phyloP scores from a whole-genome alignment of 1,284 basidiomycete species.

The Puccinia horiana region DNA sequence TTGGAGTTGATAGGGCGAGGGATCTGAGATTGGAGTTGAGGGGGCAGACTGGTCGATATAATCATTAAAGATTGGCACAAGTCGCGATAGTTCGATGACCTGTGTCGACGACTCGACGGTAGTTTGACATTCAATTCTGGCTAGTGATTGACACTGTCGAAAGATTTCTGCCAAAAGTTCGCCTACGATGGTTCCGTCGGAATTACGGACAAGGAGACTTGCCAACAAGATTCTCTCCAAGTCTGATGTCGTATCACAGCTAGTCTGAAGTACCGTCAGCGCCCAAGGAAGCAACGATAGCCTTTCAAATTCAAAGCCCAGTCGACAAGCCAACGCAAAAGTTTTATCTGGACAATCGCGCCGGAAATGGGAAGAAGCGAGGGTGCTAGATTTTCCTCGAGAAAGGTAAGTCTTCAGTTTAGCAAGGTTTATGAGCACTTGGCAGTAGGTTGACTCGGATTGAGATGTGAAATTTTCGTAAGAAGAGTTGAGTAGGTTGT shows the following conservation, averaged over 20 bases:
- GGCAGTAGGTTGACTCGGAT: neutral
- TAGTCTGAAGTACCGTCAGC: constrained; percentile 19
- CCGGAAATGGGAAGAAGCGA: neutral
- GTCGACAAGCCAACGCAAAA: constrained; percentile 29
- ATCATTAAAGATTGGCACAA: constrained; percentile 33
- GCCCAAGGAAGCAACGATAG: constrained; percentile 41
- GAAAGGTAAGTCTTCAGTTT: constrained; percentile 4
- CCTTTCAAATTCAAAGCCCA: constrained; percentile 28
- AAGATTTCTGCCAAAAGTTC: constrained; percentile 20
- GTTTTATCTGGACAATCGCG: constrained; percentile 12
- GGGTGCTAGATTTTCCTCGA: neutral
- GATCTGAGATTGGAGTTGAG: constrained; percentile 31
- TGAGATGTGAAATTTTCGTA: neutral
- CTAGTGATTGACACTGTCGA: neutral
- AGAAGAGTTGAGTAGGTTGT: neutral
- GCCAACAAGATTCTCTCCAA: constrained; percentile 24
- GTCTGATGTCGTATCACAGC: neutral
- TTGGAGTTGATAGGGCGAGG: constrained; percentile 34
- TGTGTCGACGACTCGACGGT: neutral
- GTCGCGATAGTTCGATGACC: neutral
- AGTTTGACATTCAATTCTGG: neutral
- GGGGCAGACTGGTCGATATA: constrained; percentile 33
- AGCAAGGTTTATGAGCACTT: constrained; percentile 31
- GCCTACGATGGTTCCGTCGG: constrained; percentile 23
- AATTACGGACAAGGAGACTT: constrained; percentile 40